Evolutionary conservation across 176 grass and related monocot species (phyloP).

Genomic region (Zea mays): DNA sequence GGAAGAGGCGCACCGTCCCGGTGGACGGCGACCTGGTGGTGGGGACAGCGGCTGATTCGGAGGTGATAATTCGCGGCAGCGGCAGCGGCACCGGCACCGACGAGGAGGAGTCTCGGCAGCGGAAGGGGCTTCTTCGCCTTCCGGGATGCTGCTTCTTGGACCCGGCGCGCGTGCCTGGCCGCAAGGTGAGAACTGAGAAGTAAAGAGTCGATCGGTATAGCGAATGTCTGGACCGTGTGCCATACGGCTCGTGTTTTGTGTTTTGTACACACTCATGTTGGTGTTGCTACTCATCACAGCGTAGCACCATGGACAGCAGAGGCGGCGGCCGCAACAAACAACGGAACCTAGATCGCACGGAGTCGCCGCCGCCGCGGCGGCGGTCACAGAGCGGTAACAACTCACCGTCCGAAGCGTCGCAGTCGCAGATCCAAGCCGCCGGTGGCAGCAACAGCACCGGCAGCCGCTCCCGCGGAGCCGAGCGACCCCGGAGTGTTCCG

Average conservation of each 20-base stretch:
- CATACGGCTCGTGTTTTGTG: background rate
- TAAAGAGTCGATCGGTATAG: background rate
- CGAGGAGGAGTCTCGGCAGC: background rate
- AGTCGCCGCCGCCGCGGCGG: background rate
- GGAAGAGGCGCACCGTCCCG: conserved; percentile 27
- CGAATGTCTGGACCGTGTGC: background rate
- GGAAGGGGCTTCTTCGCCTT: background rate
- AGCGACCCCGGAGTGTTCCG: background rate
- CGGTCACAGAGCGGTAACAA: background rate
- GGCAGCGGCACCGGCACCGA: background rate
- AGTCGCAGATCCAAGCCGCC: background rate
- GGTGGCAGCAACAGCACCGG: background rate
- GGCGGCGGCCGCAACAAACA: background rate
- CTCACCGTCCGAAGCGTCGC: too few species aligned
- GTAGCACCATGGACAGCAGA: background rate
- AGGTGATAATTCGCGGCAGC: background rate
- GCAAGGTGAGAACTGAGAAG: conserved; percentile 1
- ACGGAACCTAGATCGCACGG: background rate
- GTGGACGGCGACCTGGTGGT: conserved; percentile 4
- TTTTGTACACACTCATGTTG: too few species aligned
- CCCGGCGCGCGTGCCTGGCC: background rate
- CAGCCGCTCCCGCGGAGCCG: background rate
- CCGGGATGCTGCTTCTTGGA: conserved; percentile 35
- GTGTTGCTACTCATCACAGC: background rate
- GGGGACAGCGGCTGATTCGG: background rate